Evolutionary conservation across 495 filamentous ascomycete species (phyloP), one percentile per base, ranked within the genome.

Genomic region (Cairneyella variabilis): DNA sequence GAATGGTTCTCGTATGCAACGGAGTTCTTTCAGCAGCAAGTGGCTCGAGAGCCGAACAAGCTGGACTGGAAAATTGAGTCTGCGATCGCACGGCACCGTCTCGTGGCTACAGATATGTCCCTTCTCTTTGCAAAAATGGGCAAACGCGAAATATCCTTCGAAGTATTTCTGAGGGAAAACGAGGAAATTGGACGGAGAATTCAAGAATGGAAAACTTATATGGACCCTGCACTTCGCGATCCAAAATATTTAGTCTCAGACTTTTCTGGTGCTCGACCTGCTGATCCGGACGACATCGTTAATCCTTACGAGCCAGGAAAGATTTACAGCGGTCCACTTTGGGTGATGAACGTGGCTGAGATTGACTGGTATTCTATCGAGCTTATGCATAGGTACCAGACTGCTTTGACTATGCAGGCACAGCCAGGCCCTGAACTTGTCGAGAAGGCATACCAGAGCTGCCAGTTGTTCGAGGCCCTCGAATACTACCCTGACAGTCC

Each of bases 101-200:
- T 91, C 25, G 80, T 93, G 34, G 88, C 86, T 2, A 78, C 86
- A 57, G 89, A 97, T 39, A 84, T 92, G 76, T 83, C 89, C 6
- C 75, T 85, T 2, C 71, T 96, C 2, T 91, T 89, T 57, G 87
- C 90, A 1, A 85, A 77, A 60, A 82, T 79, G 20, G 80, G 78
- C 14, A 82, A 83, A 51, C 74, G 76, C 12, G 72, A 76, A 23
- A 75, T 95, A 46, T 73, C 76, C 0, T 71, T 80, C 44, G 80
- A 84, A 11, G 73, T 87, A 3, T 95, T 95, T 57, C 63, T 71
- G 0, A 62, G 56, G 6, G 79, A 89, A 54, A 84, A 89, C 57
- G 69, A 78, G 23, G 65, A 71, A 10, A 66, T 95, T 18, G 63
- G 69, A 0, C 66, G 70, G 16, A 75, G 71, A 28, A 65, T 91